These are phyloP conservation scores for Oryza meridionalis DNA, from an alignment of 176 grass and related monocot species.

Conservation along the genomic window DNA sequence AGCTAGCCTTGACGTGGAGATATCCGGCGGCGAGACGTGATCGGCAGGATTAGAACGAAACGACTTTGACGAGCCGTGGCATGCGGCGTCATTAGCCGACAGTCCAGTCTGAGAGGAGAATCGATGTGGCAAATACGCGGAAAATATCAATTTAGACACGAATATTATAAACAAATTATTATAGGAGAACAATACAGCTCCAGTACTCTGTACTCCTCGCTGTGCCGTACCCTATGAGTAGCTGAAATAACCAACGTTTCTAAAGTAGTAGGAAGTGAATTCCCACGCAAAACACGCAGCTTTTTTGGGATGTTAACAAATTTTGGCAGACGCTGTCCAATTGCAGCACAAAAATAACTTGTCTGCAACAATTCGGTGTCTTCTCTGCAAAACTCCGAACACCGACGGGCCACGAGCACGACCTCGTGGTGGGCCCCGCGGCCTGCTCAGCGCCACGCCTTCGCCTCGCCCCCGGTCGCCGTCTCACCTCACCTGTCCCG, in stretches of 20 bases:
- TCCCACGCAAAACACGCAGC: neutral
- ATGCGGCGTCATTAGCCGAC: neutral
- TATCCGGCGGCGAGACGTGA: neutral
- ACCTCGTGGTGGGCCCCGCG: constrained; percentile 7
- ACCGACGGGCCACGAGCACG: too few relatives aligned
- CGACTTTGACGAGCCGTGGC: neutral
- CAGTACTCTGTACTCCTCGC: neutral
- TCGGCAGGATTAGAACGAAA: neutral
- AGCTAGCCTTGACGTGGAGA: neutral
- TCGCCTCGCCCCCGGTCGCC: neutral
- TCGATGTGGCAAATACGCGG: neutral
- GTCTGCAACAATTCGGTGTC: too few relatives aligned
- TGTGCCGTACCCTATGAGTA: neutral
- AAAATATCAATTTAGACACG: neutral
- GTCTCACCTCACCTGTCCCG: neutral
- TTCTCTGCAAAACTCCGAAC: neutral
- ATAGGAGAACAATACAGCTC: neutral
- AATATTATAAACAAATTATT: neutral
- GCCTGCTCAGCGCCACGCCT: constrained; percentile 42
- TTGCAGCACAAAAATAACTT: too few relatives aligned
- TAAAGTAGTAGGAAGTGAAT: neutral
- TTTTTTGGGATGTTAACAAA: neutral
- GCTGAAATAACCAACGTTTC: neutral
- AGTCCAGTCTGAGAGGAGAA: neutral
- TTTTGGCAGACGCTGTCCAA: too few relatives aligned